A percentile compares a stretch with the other conserved stretches of the same genome.
Conservation (phyloP, 192 early-diverging fungal genomes). For the Ambispora gerdemannii region DNA sequence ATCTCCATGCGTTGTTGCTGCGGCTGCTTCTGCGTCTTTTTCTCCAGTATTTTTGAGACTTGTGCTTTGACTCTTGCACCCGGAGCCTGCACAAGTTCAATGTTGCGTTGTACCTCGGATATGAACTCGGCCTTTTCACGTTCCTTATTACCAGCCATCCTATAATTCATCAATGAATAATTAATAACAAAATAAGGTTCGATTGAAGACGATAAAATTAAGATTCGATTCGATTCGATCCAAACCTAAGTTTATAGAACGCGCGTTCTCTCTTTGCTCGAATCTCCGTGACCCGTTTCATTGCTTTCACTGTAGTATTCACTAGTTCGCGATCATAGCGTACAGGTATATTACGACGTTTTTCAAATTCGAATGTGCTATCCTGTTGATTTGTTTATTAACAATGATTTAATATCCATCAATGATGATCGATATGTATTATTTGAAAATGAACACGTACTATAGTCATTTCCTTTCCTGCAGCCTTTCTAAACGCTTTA, state of each 20-base stretch:
- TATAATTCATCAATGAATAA: background rate
- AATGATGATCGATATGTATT: no score
- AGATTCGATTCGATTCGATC: background rate
- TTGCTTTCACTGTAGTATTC: conserved; percentile 96
- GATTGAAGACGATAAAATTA: background rate
- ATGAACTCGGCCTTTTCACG: conserved; percentile 74
- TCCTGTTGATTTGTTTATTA: conserved; percentile 52
- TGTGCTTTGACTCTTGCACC: conserved; percentile 58
- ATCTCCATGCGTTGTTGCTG: conserved; percentile 14
- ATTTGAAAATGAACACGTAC: no score
- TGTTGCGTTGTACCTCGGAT: conserved; percentile 76
- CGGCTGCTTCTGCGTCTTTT: conserved; percentile 44
- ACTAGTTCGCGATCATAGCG: conserved; percentile 97
- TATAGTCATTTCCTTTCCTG: conserved; percentile 99
- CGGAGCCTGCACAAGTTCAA: conserved; percentile 74
- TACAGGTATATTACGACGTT: conserved; percentile 95
- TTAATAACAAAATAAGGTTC: background rate
- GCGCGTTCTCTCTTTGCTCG: conserved; percentile 88
- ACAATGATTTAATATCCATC: no score
- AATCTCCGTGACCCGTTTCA: conserved; percentile 97
- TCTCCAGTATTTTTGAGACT: conserved; percentile 59
- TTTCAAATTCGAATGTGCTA: conserved; percentile 97
- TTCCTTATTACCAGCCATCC: conserved; percentile 82
- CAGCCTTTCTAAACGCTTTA: conserved; percentile 97
- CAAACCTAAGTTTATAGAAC: conserved; percentile 62